Evolutionary conservation across 106 monocot genomes (phyloP), one percentile per base, ranked within the genome.

Genomic region (Ottelia alismoides): DNA sequence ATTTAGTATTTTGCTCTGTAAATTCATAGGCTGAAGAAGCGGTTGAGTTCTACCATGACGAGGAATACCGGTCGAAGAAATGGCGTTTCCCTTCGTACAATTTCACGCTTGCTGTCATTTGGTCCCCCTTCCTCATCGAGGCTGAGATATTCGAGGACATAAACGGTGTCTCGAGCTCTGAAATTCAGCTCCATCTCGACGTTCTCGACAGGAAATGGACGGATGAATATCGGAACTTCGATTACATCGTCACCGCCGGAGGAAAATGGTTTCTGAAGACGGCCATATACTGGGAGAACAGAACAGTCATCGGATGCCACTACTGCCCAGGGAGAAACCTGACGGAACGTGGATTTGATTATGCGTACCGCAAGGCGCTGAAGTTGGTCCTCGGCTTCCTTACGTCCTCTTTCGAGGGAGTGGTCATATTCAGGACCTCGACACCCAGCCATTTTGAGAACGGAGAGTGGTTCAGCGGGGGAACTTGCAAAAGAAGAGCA

Each of bases 401-500:
- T n/a, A n/a, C n/a, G n/a, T n/a, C n/a, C n/a, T n/a, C n/a, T 2
- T 70, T 76, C 72, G 74, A 71, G 64, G 82, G 78, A 4, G 2
- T 61, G 0, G 70, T 83, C 30, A 20, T 82, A 26, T 78, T 71
- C 60, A 63, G 82, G 26, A 88, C 88, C 17, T 88, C 82, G 73
- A 71, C 78, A 9, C 88, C 82, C 0, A 73, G 76, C 30, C 88
- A 88, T 51, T 83, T 83, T 49, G 88, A 79, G 52, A 29, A 76
- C 5, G 88, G 88, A 0, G 70, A 76, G 51, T 82, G 88, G 88
- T 82, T 45, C 25, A n/a, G n/a, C n/a, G n/a, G n/a, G n/a, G n/a
- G n/a, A n/a, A n/a, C n/a, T n/a, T n/a, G n/a, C n/a, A n/a, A 73
- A 27, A 26, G 88, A 79, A 0, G 87, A 1, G 25, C 0, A 22